These are phyloP conservation scores for Sporothrix variecibatus DNA, from an alignment of 2,329 filamentous ascomycete genomes.

Conservation along the genomic window DNA sequence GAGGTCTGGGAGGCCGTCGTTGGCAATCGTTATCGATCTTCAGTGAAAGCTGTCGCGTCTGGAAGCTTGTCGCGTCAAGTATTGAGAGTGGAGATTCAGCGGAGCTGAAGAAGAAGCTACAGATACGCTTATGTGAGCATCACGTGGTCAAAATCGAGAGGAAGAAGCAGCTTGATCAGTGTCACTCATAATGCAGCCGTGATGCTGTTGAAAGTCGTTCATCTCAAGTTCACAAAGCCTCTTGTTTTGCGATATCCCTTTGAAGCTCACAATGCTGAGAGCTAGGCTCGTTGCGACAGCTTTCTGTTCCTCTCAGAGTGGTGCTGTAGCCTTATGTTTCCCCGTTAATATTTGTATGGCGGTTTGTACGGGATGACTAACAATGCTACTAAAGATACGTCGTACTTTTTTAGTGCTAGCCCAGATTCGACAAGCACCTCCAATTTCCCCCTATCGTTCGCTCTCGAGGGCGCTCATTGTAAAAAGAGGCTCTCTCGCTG, in stretches of 20 bases:
- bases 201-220: neutral
- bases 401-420: neutral
- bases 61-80: neutral
- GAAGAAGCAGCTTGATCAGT: no score
- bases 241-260: neutral
- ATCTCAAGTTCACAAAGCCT: no score
- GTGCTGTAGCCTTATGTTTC: neutral
- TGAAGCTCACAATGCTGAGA: neutral
- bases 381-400: neutral
- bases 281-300: neutral
- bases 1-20: constrained; percentile 63
- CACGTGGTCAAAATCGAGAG: neutral
- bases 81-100: neutral
- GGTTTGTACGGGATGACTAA: neutral
- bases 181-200: neutral
- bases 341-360: neutral
- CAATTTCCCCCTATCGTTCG: neutral
- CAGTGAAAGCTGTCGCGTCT: neutral
- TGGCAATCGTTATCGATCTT: neutral
- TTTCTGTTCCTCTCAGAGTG: neutral
- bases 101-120: no score
- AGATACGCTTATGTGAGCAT: neutral
- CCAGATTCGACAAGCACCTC: neutral
- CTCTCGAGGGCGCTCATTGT: no score
- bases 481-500: neutral